phyloP scores from a whole-genome alignment of 371 early-diverging fungal genomes.

The Dichotomocladium elegans region DNA sequence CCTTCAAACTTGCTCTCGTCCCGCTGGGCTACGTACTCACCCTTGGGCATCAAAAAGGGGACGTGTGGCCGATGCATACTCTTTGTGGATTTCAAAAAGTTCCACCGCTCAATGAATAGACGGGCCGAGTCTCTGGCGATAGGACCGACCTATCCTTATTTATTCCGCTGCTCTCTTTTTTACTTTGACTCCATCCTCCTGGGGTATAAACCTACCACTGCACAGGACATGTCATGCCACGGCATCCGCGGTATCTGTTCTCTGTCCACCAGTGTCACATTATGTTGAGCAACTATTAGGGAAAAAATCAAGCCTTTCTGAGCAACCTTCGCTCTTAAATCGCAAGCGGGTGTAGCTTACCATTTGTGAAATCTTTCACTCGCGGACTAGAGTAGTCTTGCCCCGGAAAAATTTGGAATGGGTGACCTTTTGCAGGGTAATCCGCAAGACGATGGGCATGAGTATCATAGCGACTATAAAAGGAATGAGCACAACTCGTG shows the following conservation, averaged over 20 bases:
- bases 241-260: conserved; percentile 78
- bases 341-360: conserved; percentile 23
- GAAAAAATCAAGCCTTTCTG: neutral
- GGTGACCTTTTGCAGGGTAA: conserved; percentile 44
- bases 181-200: neutral
- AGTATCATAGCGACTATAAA: conserved; percentile 77
- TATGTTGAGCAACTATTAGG: conserved; percentile 47
- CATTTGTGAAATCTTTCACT: conserved; percentile 81
- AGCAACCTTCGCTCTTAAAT: neutral
- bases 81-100: conserved; percentile 73
- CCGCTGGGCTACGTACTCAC: conserved; percentile 69
- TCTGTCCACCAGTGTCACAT: conserved; percentile 54
- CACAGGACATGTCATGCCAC: conserved; percentile 91
- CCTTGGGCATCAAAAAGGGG: conserved; percentile 75
- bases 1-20: conserved; percentile 63
- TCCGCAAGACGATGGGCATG: conserved; percentile 76
- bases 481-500: neutral
- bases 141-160: conserved; percentile 63
- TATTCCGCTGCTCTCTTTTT: too few relatives aligned
- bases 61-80: conserved; percentile 58
- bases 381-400: conserved; percentile 91
- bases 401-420: conserved; percentile 67
- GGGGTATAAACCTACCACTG: conserved; percentile 37
- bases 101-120: conserved; percentile 93
- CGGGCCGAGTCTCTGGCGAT: conserved; percentile 81